Percentiles rank a stretch among this genome's conserved stretches.
These are phyloP conservation scores for Rhizopus microsporus DNA, from an alignment of 371 early-diverging fungal species.

Conservation along the genomic window DNA sequence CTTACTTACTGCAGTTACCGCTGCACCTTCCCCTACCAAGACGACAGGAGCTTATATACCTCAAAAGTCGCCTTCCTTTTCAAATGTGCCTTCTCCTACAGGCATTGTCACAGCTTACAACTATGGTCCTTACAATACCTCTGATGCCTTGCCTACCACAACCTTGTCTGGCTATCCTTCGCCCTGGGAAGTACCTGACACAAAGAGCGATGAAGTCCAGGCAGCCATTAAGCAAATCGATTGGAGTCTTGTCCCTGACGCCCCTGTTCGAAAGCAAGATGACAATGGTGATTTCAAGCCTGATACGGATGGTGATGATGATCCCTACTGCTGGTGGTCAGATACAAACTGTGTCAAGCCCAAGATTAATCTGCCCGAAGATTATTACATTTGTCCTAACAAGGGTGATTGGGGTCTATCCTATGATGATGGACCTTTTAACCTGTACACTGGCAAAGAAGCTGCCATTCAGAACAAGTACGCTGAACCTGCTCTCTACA, in stretches of 20 bases:
- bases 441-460: constrained; percentile 10
- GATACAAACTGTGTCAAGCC: constrained; percentile 25
- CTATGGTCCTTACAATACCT: constrained; percentile 13
- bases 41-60: constrained; percentile 8
- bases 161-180: constrained; percentile 33
- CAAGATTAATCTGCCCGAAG: constrained; percentile 23
- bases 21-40: constrained; percentile 1
- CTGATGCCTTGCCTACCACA: constrained; percentile 2
- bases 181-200: constrained; percentile 34
- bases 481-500: constrained; percentile 47
- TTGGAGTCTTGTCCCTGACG: constrained; percentile 45
- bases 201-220: constrained; percentile 33
- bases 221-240: constrained; percentile 40
- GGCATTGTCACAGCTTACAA: constrained; percentile 15
- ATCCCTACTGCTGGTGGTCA: constrained; percentile 36
- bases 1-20: constrained; percentile 3
- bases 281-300: constrained; percentile 16
- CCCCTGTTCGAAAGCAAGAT: constrained; percentile 25
- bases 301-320: constrained; percentile 22
- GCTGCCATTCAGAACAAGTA: constrained; percentile 21
- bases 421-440: constrained; percentile 39
- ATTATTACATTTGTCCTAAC: constrained; percentile 21
- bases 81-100: constrained; percentile 4
- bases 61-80: constrained; percentile 13
- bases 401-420: constrained; percentile 34